Conservation (phyloP, 139 green algal species). For the Medakamo hakoo region DNA sequence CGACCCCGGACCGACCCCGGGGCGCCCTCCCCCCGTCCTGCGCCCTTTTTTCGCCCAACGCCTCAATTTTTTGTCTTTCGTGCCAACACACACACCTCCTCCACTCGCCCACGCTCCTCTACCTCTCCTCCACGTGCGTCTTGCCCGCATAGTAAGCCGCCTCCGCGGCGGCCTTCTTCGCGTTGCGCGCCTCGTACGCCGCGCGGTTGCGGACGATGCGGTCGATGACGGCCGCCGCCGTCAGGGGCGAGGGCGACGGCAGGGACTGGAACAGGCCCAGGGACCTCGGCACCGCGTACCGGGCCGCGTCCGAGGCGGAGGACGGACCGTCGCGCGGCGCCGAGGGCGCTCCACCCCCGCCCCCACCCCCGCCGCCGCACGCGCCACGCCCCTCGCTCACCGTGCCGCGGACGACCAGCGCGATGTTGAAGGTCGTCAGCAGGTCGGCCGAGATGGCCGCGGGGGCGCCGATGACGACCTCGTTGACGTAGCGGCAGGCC, state of each 20-base stretch:
- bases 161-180: slow-evolving; percentile 48
- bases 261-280: slow-evolving; percentile 39
- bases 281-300: slow-evolving; percentile 22
- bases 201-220: slow-evolving; percentile 82
- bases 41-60: too few relatives aligned
- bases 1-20: too few relatives aligned
- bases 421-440: slow-evolving; percentile 94
- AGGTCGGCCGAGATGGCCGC: slow-evolving; percentile 64
- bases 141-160: slow-evolving; percentile 57
- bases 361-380: slow-evolving; percentile 1
- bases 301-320: slow-evolving; percentile 1
- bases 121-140: slow-evolving; percentile 15
- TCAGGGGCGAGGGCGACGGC: slow-evolving; percentile 45
- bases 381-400: slow-evolving; percentile 36
- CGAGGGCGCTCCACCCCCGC: too few relatives aligned
- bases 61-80: background rate
- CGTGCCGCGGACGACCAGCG: slow-evolving; percentile 67
- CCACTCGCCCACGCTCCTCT: too few relatives aligned
- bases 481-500: slow-evolving; percentile 89
- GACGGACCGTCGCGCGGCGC: background rate
- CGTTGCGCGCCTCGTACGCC: slow-evolving; percentile 52
- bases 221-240: slow-evolving; percentile 72
- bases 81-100: too few relatives aligned
- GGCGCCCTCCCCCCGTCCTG: too few relatives aligned
- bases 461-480: slow-evolving; percentile 79